Conservation (phyloP, 257 asterid genomes). For the Cinchona pubescens region DNA sequence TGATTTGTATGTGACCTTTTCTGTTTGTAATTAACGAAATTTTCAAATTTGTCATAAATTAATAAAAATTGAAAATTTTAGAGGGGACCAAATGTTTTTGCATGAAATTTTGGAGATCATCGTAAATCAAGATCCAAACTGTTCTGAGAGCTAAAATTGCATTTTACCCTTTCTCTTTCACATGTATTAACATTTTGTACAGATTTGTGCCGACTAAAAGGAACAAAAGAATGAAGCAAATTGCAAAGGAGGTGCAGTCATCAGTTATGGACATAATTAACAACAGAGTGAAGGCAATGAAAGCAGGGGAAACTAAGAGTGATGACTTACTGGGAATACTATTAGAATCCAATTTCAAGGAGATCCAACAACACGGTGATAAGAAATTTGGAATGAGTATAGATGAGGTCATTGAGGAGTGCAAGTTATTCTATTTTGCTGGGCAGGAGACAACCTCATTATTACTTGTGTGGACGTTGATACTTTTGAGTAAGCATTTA, state of each 20-base stretch:
- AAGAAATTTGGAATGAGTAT: conserved; percentile 24
- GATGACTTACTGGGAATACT: conserved; percentile 25
- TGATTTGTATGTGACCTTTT: too few relatives aligned
- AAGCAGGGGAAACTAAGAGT: conserved; percentile 10
- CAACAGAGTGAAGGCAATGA: conserved; percentile 18
- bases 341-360: conserved; percentile 22
- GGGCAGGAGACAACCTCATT: conserved; percentile 31
- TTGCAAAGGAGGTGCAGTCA: conserved; percentile 9
- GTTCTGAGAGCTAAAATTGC: too few relatives aligned
- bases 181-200: too few relatives aligned
- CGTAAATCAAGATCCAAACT: too few relatives aligned
- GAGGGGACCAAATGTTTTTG: too few relatives aligned
- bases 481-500: conserved; percentile 14
- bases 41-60: too few relatives aligned
- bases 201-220: conserved; percentile 22
- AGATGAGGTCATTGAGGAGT: conserved; percentile 26
- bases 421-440: conserved; percentile 31
- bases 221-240: conserved; percentile 19
- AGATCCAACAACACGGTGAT: conserved; percentile 10
- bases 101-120: too few relatives aligned
- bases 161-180: too few relatives aligned
- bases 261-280: conserved; percentile 14
- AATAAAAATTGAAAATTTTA: too few relatives aligned
- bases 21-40: too few relatives aligned
- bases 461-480: conserved; percentile 27